Conservation (phyloP, 2,329 filamentous ascomycete species). For the Chalaropsis ovoidea region DNA sequence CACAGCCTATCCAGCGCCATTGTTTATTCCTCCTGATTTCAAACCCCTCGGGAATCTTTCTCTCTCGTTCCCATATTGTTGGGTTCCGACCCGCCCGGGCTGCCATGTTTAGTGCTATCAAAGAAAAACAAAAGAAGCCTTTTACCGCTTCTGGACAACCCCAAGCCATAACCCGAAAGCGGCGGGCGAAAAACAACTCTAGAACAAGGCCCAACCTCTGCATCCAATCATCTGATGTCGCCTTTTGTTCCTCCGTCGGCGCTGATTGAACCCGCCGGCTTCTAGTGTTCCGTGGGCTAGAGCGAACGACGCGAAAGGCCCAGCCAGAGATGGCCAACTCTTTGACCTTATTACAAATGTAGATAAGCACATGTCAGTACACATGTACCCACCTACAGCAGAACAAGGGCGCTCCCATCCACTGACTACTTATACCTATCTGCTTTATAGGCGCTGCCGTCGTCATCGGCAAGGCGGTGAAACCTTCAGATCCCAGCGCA, state of each 20-base stretch:
- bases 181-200: background rate
- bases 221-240: background rate
- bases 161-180: background rate
- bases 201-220: background rate
- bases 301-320: no score
- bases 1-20: background rate
- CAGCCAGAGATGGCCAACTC: background rate
- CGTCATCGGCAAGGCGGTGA: slow-evolving; percentile 2
- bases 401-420: no score
- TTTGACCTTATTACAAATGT: background rate
- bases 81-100: background rate
- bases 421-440: background rate
- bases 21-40: no score
- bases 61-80: background rate
- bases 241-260: background rate
- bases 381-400: no score
- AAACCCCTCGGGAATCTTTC: no score
- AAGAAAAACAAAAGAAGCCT: background rate
- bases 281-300: no score
- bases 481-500: background rate
- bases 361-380: no score
- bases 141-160: slow-evolving; percentile 2
- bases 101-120: no score
- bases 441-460: background rate
- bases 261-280: background rate